Percentiles rank a stretch among this genome's conserved stretches.
phyloP scores from a whole-genome alignment of 2,329 filamentous ascomycete genomes.

The Monosporascus sp. region DNA sequence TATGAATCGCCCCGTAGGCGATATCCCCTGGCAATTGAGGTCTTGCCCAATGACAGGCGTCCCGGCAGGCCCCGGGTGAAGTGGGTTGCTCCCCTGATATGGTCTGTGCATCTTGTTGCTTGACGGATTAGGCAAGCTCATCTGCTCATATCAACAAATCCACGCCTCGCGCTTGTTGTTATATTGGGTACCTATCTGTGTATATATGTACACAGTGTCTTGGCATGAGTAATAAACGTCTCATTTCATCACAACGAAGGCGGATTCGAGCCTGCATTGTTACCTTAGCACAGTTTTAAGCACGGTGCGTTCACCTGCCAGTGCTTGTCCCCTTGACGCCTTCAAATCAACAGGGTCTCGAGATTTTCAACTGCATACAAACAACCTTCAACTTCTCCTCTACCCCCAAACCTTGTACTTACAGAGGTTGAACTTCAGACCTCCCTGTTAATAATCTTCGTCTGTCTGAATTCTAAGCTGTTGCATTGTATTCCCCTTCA shows the following conservation, averaged over 20 bases:
- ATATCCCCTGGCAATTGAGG: too few relatives aligned
- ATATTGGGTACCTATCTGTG: background rate
- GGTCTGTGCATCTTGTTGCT: background rate
- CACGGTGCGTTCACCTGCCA: background rate
- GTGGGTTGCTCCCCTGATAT: background rate
- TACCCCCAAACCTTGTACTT: background rate
- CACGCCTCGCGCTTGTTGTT: background rate
- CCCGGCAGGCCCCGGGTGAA: background rate
- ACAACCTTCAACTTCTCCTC: background rate
- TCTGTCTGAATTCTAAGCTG: slow-evolving; percentile 25
- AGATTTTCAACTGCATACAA: background rate
- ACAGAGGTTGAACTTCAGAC: slow-evolving; percentile 2
- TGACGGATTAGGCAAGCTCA: slow-evolving; percentile 1
- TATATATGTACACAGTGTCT: background rate
- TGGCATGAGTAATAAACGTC: fast-evolving
- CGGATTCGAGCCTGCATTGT: too few relatives aligned
- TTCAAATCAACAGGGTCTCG: background rate
- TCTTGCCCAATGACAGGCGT: too few relatives aligned
- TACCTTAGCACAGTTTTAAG: too few relatives aligned
- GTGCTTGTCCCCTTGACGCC: background rate
- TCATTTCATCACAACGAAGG: too few relatives aligned
- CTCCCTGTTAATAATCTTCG: slow-evolving; percentile 19
- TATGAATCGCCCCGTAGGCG: too few relatives aligned
- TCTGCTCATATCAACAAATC: slow-evolving; percentile 2
- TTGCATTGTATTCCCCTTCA: slow-evolving; percentile 39